Base-by-base conservation (phyloP, 768 basidiomycete species). In the Saitozyma sp. region DNA sequence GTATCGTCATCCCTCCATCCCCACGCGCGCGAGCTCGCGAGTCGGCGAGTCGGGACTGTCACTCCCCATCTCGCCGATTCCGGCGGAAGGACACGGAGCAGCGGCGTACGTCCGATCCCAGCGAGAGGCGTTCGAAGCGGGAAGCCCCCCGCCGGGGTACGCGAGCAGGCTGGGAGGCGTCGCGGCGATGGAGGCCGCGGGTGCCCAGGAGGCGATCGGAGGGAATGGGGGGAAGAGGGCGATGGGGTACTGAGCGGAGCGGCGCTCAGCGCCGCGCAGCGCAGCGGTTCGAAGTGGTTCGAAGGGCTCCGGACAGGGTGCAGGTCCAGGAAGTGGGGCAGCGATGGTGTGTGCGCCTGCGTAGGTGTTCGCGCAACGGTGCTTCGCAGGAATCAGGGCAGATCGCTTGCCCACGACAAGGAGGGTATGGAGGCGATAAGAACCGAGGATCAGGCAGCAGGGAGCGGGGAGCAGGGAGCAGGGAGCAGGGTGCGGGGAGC, bases 61-160 rank as follows among this genome's bases (percentile, higher is more conserved):
- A 58, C 13, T 50, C 38, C 20, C 42, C 41, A 38, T 66, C 46
- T 39, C 65, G 14, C 59, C 65, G 20, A 19, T 66, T 16, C 39
- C 43, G 14, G 8, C 50, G 5, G n/a, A 11, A 29, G 46, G 14
- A 8, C 19, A 49, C 38, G 29, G 29, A 29, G 29, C 29, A 57
- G 40, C 10, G 40, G 53, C 14, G 29, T 61, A 58, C 48, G 41
- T 63, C 13, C 45, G 50, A 3, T 53, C 37, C 13, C 70, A 75
- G 55, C 52, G 56, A 42, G 37, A 57, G 29, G 59, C 68, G 8
- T 75, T 68, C 53, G 73, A 75, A 43, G 50, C 50, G 14, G 73
- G 73, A 19, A 13, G 72, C 8, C 73, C 73, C 39, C 70, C 73
- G 1, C 58, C 65, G 60, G 37, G 54, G 63, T 17, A 50, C 39